Conservation (phyloP, 2,329 filamentous ascomycete genomes). For the Oidium heveae region DNA sequence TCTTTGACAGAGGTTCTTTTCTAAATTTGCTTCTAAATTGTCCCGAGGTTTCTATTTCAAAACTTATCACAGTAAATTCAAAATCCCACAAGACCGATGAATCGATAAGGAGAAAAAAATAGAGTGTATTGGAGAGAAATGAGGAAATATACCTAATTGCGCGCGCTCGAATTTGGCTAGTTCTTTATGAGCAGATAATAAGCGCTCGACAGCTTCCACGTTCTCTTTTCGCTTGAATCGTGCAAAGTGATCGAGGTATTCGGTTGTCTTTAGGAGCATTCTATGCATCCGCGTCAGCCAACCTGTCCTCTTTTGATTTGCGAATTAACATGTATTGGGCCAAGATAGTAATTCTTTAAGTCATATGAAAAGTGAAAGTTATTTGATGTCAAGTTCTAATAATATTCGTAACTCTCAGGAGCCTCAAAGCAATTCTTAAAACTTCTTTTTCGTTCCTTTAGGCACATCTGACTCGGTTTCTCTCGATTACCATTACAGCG, state of each 20-base stretch:
- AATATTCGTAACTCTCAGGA: no score
- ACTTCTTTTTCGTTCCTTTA: no score
- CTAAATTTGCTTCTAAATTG: neutral
- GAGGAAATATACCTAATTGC: constrained; percentile 42
- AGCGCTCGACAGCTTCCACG: constrained; percentile 74
- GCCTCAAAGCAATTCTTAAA: no score
- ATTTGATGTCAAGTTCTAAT: no score
- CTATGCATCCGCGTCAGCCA: constrained; percentile 16
- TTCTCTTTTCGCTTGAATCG: constrained; percentile 91
- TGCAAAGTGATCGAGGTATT: constrained; percentile 84
- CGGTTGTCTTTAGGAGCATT: constrained; percentile 65
- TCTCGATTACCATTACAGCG: neutral
- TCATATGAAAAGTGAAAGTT: no score
- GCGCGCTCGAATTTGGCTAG: constrained; percentile 83
- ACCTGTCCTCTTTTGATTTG: neutral
- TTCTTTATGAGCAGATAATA: constrained; percentile 55
- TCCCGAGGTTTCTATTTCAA: neutral
- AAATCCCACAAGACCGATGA: neutral
- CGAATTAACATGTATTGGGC: no score
- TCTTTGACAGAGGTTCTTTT: neutral
- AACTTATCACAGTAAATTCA: no score
- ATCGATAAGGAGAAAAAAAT: no score
- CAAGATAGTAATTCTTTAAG: no score
- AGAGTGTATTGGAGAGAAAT: neutral
- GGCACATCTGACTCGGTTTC: no score